Percentiles rank a stretch among this genome's conserved stretches.
These are phyloP conservation scores for Heteromeles arbutifolia DNA, from an alignment of 306 rosid species.

Conservation along the genomic window DNA sequence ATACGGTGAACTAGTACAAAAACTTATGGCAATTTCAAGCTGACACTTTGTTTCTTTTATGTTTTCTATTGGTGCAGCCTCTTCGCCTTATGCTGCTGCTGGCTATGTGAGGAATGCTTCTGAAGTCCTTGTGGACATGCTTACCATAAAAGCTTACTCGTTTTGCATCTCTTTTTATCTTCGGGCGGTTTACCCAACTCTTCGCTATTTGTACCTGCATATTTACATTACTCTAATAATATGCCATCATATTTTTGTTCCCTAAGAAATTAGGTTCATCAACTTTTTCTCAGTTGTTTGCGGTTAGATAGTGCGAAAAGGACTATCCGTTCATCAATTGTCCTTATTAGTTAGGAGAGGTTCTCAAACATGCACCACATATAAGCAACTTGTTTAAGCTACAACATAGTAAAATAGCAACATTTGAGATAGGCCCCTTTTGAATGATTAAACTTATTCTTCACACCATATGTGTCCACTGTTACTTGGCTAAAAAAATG, in stretches of 20 bases:
- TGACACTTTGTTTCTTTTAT: conserved; percentile 1
- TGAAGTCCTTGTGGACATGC: conserved; percentile 14
- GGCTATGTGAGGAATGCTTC: conserved; percentile 71
- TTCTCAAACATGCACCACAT: neutral
- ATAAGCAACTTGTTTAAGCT: neutral
- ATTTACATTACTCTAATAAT: neutral
- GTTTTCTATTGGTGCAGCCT: conserved; percentile 49
- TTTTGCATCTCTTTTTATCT: neutral
- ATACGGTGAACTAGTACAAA: neutral
- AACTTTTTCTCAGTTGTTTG: neutral
- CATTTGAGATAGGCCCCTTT: neutral
- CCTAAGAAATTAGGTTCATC: neutral
- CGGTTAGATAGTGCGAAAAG: neutral
- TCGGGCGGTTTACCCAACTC: neutral
- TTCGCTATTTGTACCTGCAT: neutral
- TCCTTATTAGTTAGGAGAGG: neutral
- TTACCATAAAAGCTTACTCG: conserved; percentile 9
- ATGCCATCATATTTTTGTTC: neutral
- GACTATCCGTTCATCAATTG: neutral
- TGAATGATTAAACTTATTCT: neutral
- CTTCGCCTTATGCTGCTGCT: conserved; percentile 82
- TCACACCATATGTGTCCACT: neutral
- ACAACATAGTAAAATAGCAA: neutral
- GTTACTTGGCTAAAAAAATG: neutral
- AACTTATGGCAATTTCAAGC: neutral